Base-by-base conservation (phyloP, 768 basidiomycete species). In the Steccherinum ochraceum region DNA sequence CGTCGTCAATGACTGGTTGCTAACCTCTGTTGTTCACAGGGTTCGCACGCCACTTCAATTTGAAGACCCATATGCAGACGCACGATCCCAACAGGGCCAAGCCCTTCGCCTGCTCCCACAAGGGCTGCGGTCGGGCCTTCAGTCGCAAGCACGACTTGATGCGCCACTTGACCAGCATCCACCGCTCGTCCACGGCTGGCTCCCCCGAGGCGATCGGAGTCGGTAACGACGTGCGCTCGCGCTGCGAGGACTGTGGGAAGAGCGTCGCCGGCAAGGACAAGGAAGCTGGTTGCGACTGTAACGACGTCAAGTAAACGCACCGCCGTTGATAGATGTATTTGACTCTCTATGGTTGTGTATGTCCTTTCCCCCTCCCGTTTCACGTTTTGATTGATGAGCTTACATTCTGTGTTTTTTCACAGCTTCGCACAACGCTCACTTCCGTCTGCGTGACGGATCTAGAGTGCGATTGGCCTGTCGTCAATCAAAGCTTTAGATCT, bases 61-160 rank as follows among this genome's bases (percentile, higher is more conserved):
- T 97, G 52, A 97, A 97, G 73, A 94, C 93, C 0, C 93, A 96
- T 67, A 84, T 89, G 79, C 86, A 87, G 21, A 97, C 93, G 3
- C 93, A 97, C 68, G 91, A 95, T 64, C 93, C 94, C 20, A 84
- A 90, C 67, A 78, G 93, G 53, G 71, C 85, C 46, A 97, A 95
- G 72, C 91, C 92, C 4, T 87, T 91, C 64, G 78, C 84, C 42
- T 97, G 93, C 67, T 87, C 86, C 40, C 89, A 95, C 68, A 74
- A 79, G 40, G 79, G 83, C 2, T 97, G 93, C 55, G 86, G 85
- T 26, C 84, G 93, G 49, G 90, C 90, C 18, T 97, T 97, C 69
- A 92, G 89, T 57, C 84, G 94, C 58, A 89, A 95, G 68, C 93
- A 97, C 63, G 93, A 97, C 62, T 72, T 97, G 5, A 90, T 90